Evolutionary conservation across 805 yeast species (phyloP), one percentile per base, ranked within the genome.

Genomic region (Ogataea ganodermae): DNA sequence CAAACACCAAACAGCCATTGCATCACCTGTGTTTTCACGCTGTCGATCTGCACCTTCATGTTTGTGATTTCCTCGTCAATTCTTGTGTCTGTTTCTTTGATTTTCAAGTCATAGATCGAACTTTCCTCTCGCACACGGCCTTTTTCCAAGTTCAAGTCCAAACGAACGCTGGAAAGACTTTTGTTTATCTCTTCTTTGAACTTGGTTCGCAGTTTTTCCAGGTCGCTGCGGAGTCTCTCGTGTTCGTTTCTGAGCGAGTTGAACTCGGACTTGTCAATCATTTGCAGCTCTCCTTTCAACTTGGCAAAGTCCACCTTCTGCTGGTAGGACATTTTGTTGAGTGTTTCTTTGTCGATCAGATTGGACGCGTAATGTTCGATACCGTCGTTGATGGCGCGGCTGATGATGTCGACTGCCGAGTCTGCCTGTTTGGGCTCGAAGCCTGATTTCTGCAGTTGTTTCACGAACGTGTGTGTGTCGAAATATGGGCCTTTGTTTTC

Each of bases 1-100:
- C 96, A 88, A 16, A 94, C 97, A 74, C 98, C 98, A 59, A 94
- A 89, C 53, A 94, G 77, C 99, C 99, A 94, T 69, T 94, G 99
- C 84, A 90, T 81, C 42, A 94, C 97, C 66, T 94, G 97, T 1
- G 96, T 89, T 71, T 94, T 94, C 26, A 92, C 96, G 36, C 89
- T 83, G 61, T 94, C 96, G 56, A 94, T 90, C 68, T 92, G 97
- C 75, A 91, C 88, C 67, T 88, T 91, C 81, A 94, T 88, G 63
- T 94, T 92, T 32, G 92, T 85, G 22, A 94, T 85, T 61, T 94
- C 99, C 67, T 94, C 96, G 65, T 94, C 97, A 45, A 94, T 91
- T 53, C 96, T 76, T 3, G 97, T 89, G 62, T 90, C 95, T 3
- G 96, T 89, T 61, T 94, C 99, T 65, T 89, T 94, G 50, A 94